phyloP scores from a whole-genome alignment of 2,329 filamentous ascomycete genomes.

The Volutella citrinella region DNA sequence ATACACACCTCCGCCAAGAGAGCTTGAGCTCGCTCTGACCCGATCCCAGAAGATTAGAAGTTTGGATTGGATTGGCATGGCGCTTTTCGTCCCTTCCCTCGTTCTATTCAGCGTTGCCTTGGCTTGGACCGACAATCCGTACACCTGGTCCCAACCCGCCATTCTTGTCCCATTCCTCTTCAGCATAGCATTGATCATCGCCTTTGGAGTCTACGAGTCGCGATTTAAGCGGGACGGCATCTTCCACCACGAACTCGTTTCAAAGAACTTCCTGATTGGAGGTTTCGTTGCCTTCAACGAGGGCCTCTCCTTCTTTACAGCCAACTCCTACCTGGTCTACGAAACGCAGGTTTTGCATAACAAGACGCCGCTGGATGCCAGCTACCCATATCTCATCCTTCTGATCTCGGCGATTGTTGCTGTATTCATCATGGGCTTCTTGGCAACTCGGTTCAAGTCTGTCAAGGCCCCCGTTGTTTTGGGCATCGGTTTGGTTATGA shows the following conservation, averaged over 20 bases:
- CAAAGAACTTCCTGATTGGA: background rate
- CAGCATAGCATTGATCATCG: background rate
- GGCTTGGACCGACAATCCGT: conserved; percentile 1
- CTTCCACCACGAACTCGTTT: conserved; percentile 4
- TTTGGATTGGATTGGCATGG: conserved; percentile 1
- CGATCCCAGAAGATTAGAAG: background rate
- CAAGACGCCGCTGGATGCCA: background rate
- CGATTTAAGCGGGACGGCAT: conserved; percentile 4
- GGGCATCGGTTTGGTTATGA: background rate
- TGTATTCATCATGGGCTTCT: background rate
- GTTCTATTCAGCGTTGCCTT: background rate
- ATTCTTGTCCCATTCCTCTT: conserved; percentile 1
- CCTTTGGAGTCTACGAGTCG: conserved; percentile 4
- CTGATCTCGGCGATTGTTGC: background rate
- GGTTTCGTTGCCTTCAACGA: background rate
- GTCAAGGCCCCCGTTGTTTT: background rate
- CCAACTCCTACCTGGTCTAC: background rate
- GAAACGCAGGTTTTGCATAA: background rate
- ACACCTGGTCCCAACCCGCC: background rate
- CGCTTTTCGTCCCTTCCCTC: background rate
- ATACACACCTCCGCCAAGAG: background rate
- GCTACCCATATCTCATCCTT: background rate
- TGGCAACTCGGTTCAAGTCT: background rate
- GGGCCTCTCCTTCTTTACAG: background rate
- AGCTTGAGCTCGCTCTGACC: background rate